Evolutionary conservation across 495 filamentous ascomycete genomes (phyloP), one percentile per base, ranked within the genome.

Genomic region (Neurospora sp.): DNA sequence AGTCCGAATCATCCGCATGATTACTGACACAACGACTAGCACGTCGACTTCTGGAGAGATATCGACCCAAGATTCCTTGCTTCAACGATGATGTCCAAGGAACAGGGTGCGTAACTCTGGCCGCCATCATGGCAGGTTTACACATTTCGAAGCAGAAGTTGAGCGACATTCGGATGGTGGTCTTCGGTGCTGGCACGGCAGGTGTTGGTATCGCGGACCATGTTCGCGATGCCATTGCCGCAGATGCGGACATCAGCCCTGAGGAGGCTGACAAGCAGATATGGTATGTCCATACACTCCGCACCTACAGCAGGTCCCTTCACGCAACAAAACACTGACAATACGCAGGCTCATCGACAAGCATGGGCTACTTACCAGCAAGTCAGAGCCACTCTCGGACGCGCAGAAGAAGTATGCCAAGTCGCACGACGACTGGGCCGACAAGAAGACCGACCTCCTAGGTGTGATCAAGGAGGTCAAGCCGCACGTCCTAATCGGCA

Each of bases 11-110:
- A 42, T 35, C 12, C 5, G 9, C 22, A 27, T 5, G 27, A 12
- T 59, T 14, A 40, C 14, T 38, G 22, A 53, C 39, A 27, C 22
- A 4, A 59, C 4, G 4, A 44, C n/a, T 69, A 87, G 81, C 81
- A 40, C 80, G 90, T 40, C 85, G 91, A 22, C 88, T 97, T 5
- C 83, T 97, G 8, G 91, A 97, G 71, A 89, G 87, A 41, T 96
- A 93, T 75, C 84, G 89, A 6, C 83, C 89, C 0, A 73, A 90
- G 27, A 89, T 96, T 7, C 84, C 94, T 0, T 97, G 93, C 79
- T 96, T 97, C 85, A 97, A 97, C 73, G 94, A 97, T 70, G 94
- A 97, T 80, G 90, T 97, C 1, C 94, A 97, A 78, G 94, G 94
- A 3, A 97, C 94, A 1, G 94, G 94, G 0, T 93, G 91, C 42